phyloP scores from a whole-genome alignment of 1,284 basidiomycete species.

The Puccinia novopanici region DNA sequence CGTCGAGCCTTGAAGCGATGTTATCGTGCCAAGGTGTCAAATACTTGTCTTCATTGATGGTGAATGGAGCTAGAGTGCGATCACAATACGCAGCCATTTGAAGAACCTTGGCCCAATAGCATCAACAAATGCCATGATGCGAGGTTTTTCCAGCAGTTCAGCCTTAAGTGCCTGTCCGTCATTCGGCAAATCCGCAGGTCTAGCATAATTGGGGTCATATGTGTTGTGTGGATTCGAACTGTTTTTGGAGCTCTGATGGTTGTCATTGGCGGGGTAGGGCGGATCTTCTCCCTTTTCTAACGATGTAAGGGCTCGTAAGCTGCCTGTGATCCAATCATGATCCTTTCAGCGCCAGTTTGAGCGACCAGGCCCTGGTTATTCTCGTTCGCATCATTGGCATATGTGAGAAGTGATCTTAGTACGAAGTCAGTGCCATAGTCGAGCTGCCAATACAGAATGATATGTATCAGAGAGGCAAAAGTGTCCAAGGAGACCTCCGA shows the following conservation, averaged over 20 bases:
- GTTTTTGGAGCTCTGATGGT: constrained; percentile 20
- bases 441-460: constrained; percentile 78
- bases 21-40: constrained; percentile 45
- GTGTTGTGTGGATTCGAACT: constrained; percentile 2
- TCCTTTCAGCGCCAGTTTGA: constrained; percentile 47
- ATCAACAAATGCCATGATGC: constrained; percentile 50
- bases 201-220: constrained; percentile 20
- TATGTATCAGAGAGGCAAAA: constrained; percentile 78
- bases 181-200: constrained; percentile 5
- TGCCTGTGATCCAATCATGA: constrained; percentile 48
- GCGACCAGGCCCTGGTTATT: constrained; percentile 33
- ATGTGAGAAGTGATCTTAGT: constrained; percentile 58
- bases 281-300: constrained; percentile 49
- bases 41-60: constrained; percentile 42
- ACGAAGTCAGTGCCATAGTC: constrained; percentile 83
- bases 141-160: constrained; percentile 43
- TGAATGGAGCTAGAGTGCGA: constrained; percentile 41
- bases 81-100: constrained; percentile 51
- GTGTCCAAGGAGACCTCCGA: constrained; percentile 75
- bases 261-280: constrained; percentile 30
- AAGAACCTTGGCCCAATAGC: constrained; percentile 48
- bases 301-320: constrained; percentile 44
- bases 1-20: constrained; percentile 18
- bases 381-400: constrained; percentile 36
- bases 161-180: constrained; percentile 41